Conservation (phyloP, 1,284 basidiomycete species). For the Microbotryomycetes sp. region DNA sequence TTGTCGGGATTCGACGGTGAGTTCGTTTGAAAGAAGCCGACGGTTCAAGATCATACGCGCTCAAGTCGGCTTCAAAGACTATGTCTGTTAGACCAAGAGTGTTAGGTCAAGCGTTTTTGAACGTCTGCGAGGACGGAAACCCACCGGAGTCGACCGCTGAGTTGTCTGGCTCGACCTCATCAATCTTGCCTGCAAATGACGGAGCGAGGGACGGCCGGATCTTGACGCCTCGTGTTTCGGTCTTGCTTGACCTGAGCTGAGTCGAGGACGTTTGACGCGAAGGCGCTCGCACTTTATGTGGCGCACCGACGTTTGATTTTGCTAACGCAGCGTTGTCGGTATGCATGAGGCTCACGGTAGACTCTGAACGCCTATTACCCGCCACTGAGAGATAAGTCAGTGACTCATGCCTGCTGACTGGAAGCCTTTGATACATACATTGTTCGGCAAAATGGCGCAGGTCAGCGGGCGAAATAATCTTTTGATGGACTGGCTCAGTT, state of each 20-base stretch:
- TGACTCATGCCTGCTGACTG: too few species aligned
- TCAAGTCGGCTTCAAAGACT: background rate
- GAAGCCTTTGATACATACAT: too few species aligned
- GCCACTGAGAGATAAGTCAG: too few species aligned
- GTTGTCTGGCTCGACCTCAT: too few species aligned
- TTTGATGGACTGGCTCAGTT: too few species aligned
- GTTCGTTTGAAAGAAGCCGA: slow-evolving; percentile 13
- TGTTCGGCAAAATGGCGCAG: too few species aligned
- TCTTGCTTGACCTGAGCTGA: background rate
- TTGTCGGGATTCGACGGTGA: slow-evolving; percentile 26
- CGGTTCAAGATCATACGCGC: background rate
- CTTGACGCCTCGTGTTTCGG: background rate
- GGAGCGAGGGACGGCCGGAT: background rate
- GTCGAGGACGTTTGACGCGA: background rate
- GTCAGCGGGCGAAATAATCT: too few species aligned
- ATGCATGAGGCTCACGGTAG: too few species aligned
- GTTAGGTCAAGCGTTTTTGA: background rate
- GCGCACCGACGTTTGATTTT: background rate
- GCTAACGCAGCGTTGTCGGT: too few species aligned
- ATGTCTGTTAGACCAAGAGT: too few species aligned
- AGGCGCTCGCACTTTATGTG: background rate
- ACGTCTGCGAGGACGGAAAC: background rate
- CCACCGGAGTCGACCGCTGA: background rate
- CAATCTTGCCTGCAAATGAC: background rate
- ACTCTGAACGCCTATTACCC: too few species aligned